These are phyloP conservation scores for Diophrys appendiculata DNA, from an alignment of 73 alveolate genomes.

Conservation along the genomic window DNA sequence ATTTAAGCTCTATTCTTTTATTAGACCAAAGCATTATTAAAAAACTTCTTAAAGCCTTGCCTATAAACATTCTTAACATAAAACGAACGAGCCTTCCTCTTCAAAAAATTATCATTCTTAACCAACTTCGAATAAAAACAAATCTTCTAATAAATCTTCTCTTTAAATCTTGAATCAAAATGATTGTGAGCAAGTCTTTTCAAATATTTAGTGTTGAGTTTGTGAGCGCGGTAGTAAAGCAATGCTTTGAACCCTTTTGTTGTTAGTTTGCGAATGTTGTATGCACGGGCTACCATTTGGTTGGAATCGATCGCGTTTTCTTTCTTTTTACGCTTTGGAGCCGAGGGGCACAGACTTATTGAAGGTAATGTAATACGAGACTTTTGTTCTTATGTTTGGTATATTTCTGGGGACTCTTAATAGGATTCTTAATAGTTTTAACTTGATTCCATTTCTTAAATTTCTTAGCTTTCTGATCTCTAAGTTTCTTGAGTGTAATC, in stretches of 20 bases:
- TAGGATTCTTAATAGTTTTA: no score
- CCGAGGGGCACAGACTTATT: no score
- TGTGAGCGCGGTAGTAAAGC: background rate
- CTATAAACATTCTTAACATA: background rate
- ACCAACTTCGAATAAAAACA: background rate
- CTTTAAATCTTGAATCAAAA: background rate
- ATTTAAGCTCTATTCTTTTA: background rate
- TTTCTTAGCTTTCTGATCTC: no score
- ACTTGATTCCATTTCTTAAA: no score
- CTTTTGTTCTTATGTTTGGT: no score
- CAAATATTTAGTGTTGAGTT: background rate
- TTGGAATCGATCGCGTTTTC: conserved; percentile 1
- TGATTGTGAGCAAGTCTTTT: background rate
- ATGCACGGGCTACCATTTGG: background rate
- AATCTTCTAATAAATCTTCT: background rate
- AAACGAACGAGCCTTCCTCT: background rate
- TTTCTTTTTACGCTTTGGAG: background rate
- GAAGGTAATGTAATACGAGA: no score
- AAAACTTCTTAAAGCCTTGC: background rate
- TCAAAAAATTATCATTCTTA: background rate
- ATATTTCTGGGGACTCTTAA: no score
- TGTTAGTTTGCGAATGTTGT: no score
- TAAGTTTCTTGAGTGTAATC: no score
- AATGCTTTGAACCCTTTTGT: background rate
- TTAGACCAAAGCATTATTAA: background rate